Conservation (phyloP, 805 yeast species). For the Cyberlindnera samutprakarnensis region DNA sequence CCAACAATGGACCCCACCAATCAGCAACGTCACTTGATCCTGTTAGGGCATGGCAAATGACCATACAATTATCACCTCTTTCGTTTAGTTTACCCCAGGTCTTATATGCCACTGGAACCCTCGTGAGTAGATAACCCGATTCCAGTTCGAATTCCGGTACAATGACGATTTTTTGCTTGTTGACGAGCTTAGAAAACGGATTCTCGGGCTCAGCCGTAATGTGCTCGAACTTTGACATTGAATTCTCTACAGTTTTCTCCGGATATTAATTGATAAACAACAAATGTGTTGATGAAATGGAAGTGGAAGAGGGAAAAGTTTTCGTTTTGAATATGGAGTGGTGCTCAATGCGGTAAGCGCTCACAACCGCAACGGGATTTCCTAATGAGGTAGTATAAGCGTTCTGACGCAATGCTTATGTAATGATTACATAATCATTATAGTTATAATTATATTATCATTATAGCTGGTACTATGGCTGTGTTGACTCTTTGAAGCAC, state of each 20-base stretch:
- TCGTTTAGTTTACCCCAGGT: slow-evolving; percentile 88
- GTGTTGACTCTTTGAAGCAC: slow-evolving; percentile 13
- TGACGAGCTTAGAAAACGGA: slow-evolving; percentile 61
- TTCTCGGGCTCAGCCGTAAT: slow-evolving; percentile 42
- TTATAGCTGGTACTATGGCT: no score
- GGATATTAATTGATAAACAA: no score
- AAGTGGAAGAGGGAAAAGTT: no score
- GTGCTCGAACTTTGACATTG: slow-evolving; percentile 1
- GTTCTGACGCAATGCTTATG: no score
- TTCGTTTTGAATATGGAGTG: no score
- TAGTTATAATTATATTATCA: no score
- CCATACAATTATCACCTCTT: slow-evolving; percentile 64
- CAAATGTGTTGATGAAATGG: no score
- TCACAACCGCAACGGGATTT: no score
- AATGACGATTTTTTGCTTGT: slow-evolving; percentile 70
- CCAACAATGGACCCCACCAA: slow-evolving; percentile 98
- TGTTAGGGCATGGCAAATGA: slow-evolving; percentile 93
- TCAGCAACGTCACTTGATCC: slow-evolving; percentile 94
- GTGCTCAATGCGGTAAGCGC: no score
- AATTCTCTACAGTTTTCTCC: not conserved
- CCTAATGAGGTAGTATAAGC: no score
- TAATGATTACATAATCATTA: no score
- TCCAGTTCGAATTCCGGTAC: slow-evolving; percentile 72
- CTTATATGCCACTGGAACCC: slow-evolving; percentile 91
- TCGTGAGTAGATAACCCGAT: slow-evolving; percentile 62